Conservation (phyloP, 2,329 filamentous ascomycete genomes). For the Periconia sp. region DNA sequence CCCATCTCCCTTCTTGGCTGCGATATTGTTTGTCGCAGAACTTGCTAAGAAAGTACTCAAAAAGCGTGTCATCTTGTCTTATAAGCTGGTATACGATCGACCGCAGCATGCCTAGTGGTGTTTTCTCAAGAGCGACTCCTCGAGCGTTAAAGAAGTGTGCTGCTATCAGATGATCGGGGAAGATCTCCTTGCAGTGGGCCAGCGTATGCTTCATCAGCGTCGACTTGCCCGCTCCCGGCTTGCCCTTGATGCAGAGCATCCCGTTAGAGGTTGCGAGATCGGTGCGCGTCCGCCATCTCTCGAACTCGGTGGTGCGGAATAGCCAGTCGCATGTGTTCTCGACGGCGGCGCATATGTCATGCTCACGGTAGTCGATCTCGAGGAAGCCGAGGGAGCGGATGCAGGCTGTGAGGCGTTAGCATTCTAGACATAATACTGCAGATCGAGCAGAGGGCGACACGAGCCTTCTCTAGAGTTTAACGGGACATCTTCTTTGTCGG, state of each 20-base stretch:
- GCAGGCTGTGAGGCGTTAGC: slow-evolving; percentile 3
- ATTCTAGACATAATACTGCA: slow-evolving; percentile 1
- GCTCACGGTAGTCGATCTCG: slow-evolving; percentile 1
- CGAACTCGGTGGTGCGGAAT: slow-evolving; percentile 2
- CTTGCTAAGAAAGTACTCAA: background rate
- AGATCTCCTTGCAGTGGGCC: slow-evolving; percentile 3
- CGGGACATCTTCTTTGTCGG: too few relatives aligned
- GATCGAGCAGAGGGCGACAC: slow-evolving; percentile 1
- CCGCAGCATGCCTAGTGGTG: slow-evolving; percentile 16
- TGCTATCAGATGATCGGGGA: slow-evolving; percentile 4
- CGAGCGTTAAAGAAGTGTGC: slow-evolving; percentile 21
- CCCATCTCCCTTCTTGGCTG: slow-evolving; percentile 4
- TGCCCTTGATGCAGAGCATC: slow-evolving; percentile 44
- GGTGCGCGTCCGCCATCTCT: slow-evolving; percentile 1
- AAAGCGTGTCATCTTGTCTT: slow-evolving; percentile 4
- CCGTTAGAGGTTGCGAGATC: slow-evolving; percentile 32
- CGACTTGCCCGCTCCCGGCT: slow-evolving; percentile 43
- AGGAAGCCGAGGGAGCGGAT: slow-evolving; percentile 3
- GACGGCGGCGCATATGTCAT: slow-evolving; percentile 1
- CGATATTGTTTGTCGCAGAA: slow-evolving; percentile 7
- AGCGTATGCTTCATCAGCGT: slow-evolving; percentile 19
- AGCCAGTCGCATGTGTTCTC: slow-evolving; percentile 5
- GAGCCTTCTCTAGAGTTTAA: too few relatives aligned
- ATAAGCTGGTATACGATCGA: slow-evolving; percentile 20
- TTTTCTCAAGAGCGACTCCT: slow-evolving; percentile 11